phyloP scores from a whole-genome alignment of 768 basidiomycete species.

The Pleurotus cornucopiae region DNA sequence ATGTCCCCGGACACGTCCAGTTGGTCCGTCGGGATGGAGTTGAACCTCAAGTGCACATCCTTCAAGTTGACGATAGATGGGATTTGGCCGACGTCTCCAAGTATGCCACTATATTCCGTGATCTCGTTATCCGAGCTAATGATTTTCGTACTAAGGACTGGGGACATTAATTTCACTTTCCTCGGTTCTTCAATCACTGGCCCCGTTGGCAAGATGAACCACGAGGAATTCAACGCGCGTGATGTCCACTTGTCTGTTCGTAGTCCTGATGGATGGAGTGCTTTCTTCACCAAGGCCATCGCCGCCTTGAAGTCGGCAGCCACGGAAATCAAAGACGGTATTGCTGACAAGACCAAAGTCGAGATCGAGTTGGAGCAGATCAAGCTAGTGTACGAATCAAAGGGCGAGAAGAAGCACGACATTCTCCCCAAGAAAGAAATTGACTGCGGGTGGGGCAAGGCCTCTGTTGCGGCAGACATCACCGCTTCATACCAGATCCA shows the following conservation, averaged over 20 bases:
- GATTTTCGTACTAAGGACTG: not conserved
- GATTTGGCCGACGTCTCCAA: slow-evolving; percentile 17
- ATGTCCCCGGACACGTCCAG: slow-evolving; percentile 20
- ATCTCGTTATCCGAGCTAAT: not conserved
- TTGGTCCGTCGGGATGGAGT: slow-evolving; percentile 22
- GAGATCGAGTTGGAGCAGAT: not conserved
- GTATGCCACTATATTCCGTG: not conserved
- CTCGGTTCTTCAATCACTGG: not conserved
- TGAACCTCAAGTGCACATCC: slow-evolving; percentile 23
- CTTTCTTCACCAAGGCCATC: not conserved
- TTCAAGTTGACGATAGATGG: slow-evolving; percentile 31
- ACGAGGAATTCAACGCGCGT: not conserved
- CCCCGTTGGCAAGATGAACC: slow-evolving; percentile 1
- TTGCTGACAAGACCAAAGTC: slow-evolving; percentile 1
- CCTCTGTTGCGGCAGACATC: not conserved
- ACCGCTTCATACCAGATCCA: not conserved
- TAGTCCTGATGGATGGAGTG: not conserved
- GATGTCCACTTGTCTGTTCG: not conserved
- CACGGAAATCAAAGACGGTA: not conserved
- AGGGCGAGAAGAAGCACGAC: not conserved
- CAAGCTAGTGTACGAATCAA: not conserved
- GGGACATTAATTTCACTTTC: not conserved
- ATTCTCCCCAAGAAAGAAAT: not conserved
- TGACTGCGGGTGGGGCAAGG: not conserved
- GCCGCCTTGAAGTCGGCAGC: not conserved